Percentiles rank a stretch among this genome's conserved stretches.
Conservation (phyloP, 1,139 yeast genomes). For the Blastobotrys aristatus region DNA sequence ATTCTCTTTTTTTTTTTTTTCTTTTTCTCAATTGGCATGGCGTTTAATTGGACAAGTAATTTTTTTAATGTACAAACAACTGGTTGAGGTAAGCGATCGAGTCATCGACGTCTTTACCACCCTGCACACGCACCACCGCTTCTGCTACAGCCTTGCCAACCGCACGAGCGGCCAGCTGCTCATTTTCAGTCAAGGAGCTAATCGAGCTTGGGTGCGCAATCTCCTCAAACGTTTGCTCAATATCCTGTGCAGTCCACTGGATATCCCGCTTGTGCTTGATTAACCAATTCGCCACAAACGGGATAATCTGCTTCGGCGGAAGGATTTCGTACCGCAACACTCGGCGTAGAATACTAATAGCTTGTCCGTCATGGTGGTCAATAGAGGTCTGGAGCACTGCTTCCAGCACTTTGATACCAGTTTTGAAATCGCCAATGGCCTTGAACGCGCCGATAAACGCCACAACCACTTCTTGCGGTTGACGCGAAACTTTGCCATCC, state of each 20-base stretch:
- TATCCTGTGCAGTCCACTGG: slow-evolving; percentile 22
- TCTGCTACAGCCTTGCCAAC: slow-evolving; percentile 22
- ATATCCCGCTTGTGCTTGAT: slow-evolving; percentile 19
- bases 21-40: too few species aligned
- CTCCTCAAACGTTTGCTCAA: slow-evolving; percentile 21
- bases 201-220: slow-evolving; percentile 19
- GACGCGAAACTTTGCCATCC: not conserved
- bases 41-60: too few species aligned
- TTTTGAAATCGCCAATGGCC: slow-evolving; percentile 17
- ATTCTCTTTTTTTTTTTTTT: too few species aligned
- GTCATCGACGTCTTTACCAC: slow-evolving; percentile 21
- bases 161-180: slow-evolving; percentile 18
- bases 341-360: slow-evolving; percentile 22
- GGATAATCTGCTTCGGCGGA: slow-evolving; percentile 21
- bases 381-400: slow-evolving; percentile 11
- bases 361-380: slow-evolving; percentile 15
- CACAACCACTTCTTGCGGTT: slow-evolving; percentile 24
- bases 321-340: slow-evolving; percentile 26
- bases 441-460: slow-evolving; percentile 28
- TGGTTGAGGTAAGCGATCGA: slow-evolving; percentile 16
- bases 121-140: slow-evolving; percentile 21
- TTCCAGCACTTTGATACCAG: slow-evolving; percentile 22
- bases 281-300: slow-evolving; percentile 24
- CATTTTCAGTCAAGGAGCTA: slow-evolving; percentile 15
- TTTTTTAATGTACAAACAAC: slow-evolving; percentile 3